Conservation (phyloP, 345 rosid genomes). For the Angophora floribunda region DNA sequence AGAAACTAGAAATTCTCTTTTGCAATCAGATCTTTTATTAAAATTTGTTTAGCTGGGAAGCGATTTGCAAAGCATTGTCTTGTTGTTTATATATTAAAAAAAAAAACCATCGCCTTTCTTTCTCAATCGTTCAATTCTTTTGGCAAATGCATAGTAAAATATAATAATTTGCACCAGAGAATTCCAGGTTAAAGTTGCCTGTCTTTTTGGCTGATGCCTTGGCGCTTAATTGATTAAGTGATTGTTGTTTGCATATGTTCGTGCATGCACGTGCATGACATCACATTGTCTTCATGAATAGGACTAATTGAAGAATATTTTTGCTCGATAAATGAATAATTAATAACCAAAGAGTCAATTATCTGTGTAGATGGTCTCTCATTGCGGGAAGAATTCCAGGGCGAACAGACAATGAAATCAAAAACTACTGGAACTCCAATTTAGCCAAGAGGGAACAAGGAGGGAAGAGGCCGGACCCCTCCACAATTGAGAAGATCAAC, state of each 20-base stretch:
- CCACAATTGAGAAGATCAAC: not conserved
- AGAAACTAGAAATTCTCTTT: not conserved
- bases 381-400: conserved; percentile 40
- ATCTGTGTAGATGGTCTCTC: conserved; percentile 2
- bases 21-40: not conserved
- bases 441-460: not conserved
- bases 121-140: not conserved
- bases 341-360: not conserved
- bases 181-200: not conserved
- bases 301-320: not conserved
- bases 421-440: conserved; percentile 39
- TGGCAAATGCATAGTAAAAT: not conserved
- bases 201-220: not conserved
- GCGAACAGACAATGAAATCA: conserved; percentile 46
- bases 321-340: not conserved
- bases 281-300: not conserved
- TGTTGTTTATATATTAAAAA: not conserved
- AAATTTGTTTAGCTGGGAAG: not conserved
- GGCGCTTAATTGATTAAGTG: not conserved
- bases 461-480: not conserved
- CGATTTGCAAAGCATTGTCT: not conserved
- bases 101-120: not conserved
- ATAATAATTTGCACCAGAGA: not conserved
- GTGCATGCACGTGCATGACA: not conserved
- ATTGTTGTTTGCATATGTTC: not conserved